phyloP scores from a whole-genome alignment of 345 rosid species.

The Angophora floribunda region DNA sequence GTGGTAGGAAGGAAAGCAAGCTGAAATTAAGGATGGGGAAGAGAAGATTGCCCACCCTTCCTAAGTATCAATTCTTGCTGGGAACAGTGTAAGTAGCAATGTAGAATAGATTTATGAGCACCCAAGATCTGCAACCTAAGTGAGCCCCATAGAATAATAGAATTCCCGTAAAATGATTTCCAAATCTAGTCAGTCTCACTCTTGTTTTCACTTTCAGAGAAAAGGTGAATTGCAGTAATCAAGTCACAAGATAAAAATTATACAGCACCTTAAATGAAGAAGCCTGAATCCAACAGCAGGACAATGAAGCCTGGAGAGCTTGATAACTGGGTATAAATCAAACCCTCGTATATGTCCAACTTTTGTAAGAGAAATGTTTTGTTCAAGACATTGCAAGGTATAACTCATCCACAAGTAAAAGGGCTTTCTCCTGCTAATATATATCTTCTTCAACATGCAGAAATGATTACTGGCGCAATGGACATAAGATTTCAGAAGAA shows the following conservation, averaged over 20 bases:
- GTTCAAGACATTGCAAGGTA: not conserved
- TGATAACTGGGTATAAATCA: not conserved
- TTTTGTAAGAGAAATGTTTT: not conserved
- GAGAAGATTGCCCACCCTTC: not conserved
- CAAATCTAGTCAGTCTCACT: not conserved
- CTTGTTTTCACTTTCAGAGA: not conserved
- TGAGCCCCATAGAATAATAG: not conserved
- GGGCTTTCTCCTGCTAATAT: not conserved
- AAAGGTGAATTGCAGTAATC: not conserved
- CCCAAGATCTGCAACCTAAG: not conserved
- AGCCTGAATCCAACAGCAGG: not conserved
- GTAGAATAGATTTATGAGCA: not conserved
- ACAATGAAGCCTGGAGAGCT: not conserved
- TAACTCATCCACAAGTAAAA: not conserved
- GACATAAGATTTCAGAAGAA: not conserved
- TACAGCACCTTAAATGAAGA: not conserved
- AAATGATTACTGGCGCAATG: not conserved
- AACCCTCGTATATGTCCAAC: not conserved
- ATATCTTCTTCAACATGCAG: not conserved
- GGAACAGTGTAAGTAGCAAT: not conserved
- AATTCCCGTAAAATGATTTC: not conserved
- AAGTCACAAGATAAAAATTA: not conserved
- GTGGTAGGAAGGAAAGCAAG: not conserved
- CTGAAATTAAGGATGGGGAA: not conserved
- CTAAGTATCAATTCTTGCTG: not conserved